Evolutionary conservation across 306 rosid genomes (phyloP), one percentile per base, ranked within the genome.

Genomic region (Arachis hypogaea): DNA sequence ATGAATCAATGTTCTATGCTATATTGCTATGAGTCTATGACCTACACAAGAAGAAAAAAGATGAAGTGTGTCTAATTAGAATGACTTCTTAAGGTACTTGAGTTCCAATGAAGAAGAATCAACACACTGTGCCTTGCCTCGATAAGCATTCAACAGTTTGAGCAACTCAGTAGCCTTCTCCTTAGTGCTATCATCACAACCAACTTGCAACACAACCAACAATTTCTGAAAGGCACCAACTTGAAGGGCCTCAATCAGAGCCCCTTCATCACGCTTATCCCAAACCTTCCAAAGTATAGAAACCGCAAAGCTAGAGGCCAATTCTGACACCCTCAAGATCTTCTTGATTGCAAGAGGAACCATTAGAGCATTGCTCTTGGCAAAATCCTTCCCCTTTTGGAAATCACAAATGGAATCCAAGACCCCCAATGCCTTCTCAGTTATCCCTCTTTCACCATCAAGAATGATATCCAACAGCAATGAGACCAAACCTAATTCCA

Each of bases 161-260:
- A 93, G 80, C 82, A 90, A 69, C 64, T 87, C 86, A 0, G 86
- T 83, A 10, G 79, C 85, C 82, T 90, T 86, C 79, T 63, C 90
- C 78, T 86, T 93, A 29, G 82, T 78, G 10, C 58, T 71, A 64
- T 82, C 92, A 9, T 74, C 82, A 71, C 93, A 89, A 1, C 98
- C 96, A 44, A 90, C 85, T 69, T 93, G 98, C 82, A 93, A 79
- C 72, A 90, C 16, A 68, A 93, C 89, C 89, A 93, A 78, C 3
- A 90, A 71, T 78, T 93, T 93, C 79, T 90, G 90, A 64, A 90
- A 86, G 28, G 83, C 89, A 9, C 93, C 96, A 28, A 81, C 84
- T 66, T 86, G 92, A 81, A 89, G 44, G 9, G 86, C 96, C 68
- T 88, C 97, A 55, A 84, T 61, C 72, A 85, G 40, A 72, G 60